Base-by-base conservation (phyloP, 768 basidiomycete genomes). In the Boletus vinaceobasis region DNA sequence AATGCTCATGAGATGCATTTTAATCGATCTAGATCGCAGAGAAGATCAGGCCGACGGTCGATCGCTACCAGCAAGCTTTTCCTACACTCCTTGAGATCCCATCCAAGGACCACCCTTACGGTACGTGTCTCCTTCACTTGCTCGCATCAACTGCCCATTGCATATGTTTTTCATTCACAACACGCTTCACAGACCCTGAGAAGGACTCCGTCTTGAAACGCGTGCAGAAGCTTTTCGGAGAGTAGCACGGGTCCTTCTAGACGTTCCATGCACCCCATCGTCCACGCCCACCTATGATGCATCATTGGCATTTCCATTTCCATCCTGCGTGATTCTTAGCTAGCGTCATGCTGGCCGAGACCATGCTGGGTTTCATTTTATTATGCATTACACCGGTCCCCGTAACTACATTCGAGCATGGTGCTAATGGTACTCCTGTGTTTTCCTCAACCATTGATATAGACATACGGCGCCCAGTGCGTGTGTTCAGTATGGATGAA, bases 61-160 rank as follows among this genome's bases (percentile, higher is more conserved):
- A 99, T 73, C 86, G 86, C 64, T 99, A 99, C 71, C 86, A 92
- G 60, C 90, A 94, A 71, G 86, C 96, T 0, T 99, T 99, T 76
- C 97, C 97, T 21, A 93, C 97, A 0, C 75, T 99, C 38, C 83
- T 99, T 15, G 97, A 99, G 73, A 98, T 99, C 58, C 97, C 97
- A 26, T 94, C 93, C 52, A 98, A 98, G 71, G 96, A 98, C 67
- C 94, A 97, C 72, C 96, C 96, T 35, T 98, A 98, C 64, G 95
- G 96, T 96, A 50, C 55, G 82, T 73, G 38, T 40, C 44, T 9
- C 33, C 26, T n/a, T 46, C 48, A 31, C 53, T 38, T 35, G 27
- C 31, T 39, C 37, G 10, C 43, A 43, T 32, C 44, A 40, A 46
- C 36, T 50, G 43, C 48, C 37, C 38, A 27, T 46, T 35, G 40